These are phyloP conservation scores for Acarospora socialis DNA, from an alignment of 2,329 filamentous ascomycete species.

Conservation along the genomic window DNA sequence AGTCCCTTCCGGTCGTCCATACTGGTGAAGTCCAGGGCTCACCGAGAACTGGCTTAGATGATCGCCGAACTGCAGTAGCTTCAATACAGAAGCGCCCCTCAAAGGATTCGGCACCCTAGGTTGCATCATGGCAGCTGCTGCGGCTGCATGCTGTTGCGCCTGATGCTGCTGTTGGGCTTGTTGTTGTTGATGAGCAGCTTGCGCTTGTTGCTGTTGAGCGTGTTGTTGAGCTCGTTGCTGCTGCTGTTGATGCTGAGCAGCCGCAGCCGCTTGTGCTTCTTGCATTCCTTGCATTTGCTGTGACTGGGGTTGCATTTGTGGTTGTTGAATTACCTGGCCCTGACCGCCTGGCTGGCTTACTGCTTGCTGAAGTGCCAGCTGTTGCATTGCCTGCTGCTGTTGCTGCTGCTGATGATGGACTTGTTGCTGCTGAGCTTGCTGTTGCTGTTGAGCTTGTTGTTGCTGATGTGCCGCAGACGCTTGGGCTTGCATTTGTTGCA, in stretches of 20 bases:
- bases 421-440: slow-evolving; percentile 17
- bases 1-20: slow-evolving; percentile 1
- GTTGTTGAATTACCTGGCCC: slow-evolving; percentile 6
- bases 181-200: slow-evolving; percentile 25
- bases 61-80: slow-evolving; percentile 42
- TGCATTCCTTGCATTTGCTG: slow-evolving; percentile 8
- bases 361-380: slow-evolving; percentile 8
- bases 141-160: slow-evolving; percentile 24
- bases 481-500: slow-evolving; percentile 13
- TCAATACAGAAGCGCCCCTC: slow-evolving; percentile 34
- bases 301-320: slow-evolving; percentile 1
- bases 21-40: slow-evolving; percentile 25
- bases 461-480: slow-evolving; percentile 14
- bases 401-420: slow-evolving; percentile 22
- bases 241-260: slow-evolving; percentile 15
- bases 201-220: slow-evolving; percentile 24
- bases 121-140: slow-evolving; percentile 26
- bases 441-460: slow-evolving; percentile 11
- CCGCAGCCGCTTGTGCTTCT: slow-evolving; percentile 2
- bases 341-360: slow-evolving; percentile 3
- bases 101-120: slow-evolving; percentile 21
- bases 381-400: slow-evolving; percentile 16
- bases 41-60: slow-evolving; percentile 41
- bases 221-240: slow-evolving; percentile 27
- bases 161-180: slow-evolving; percentile 28